Evolutionary conservation across 192 early-diverging fungal genomes (phyloP).

Genomic region (Geosiphon pyriformis): DNA sequence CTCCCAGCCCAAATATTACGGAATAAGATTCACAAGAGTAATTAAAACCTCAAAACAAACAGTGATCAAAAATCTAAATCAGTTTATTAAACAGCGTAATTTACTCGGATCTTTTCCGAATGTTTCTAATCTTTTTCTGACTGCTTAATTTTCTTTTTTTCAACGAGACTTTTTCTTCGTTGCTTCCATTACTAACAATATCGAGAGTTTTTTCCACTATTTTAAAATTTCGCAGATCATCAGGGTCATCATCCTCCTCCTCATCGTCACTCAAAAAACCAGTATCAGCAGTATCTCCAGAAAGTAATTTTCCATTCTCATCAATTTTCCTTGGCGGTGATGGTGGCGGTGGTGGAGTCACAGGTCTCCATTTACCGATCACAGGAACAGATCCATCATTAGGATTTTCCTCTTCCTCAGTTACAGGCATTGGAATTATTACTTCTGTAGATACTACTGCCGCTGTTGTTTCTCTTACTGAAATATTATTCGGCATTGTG

Average conservation of each 20-base stretch:
- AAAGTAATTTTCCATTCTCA: too few species aligned
- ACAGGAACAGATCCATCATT: conserved; percentile 5
- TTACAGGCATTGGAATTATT: background rate
- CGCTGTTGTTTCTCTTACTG: background rate
- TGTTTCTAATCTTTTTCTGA: conserved; percentile 34
- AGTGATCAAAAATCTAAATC: too few species aligned
- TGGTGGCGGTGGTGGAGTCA: conserved; percentile 27
- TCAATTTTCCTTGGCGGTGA: too few species aligned
- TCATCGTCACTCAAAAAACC: conserved; percentile 33
- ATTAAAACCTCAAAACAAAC: too few species aligned
- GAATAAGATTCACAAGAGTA: too few species aligned
- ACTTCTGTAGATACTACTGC: background rate
- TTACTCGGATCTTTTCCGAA: conserved; percentile 29
- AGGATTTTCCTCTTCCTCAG: background rate
- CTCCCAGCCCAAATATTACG: too few species aligned
- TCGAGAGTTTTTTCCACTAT: conserved; percentile 49
- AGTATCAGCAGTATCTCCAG: too few species aligned
- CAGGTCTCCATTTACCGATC: conserved; percentile 36
- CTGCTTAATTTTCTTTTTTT: conserved; percentile 45
- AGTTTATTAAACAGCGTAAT: too few species aligned
- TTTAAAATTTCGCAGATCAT: conserved; percentile 45
- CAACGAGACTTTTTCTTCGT: conserved; percentile 33
- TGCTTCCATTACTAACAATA: conserved; percentile 17
- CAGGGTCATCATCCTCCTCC: conserved; percentile 41
- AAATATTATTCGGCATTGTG: background rate